A percentile compares a stretch with the other conserved stretches of the same genome.
Evolutionary conservation across 257 asterid species (phyloP).

Genomic region (Penstemon davidsonii): DNA sequence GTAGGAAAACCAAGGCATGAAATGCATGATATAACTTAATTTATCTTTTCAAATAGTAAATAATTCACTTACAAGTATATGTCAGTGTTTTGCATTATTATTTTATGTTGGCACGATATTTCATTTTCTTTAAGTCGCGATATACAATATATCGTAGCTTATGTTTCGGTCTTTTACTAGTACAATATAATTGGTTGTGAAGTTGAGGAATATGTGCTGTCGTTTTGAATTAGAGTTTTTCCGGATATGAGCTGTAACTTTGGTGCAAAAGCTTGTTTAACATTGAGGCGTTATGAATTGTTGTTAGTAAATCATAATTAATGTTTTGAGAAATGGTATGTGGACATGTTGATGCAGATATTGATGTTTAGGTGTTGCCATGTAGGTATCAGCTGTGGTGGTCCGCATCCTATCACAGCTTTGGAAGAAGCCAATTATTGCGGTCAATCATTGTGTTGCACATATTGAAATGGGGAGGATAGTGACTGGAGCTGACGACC

Average conservation of each 20-base stretch:
- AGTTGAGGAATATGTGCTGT: too few relatives aligned
- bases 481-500: conserved; percentile 92
- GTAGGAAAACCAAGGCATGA: too few relatives aligned
- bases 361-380: conserved; percentile 14
- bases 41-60: too few relatives aligned
- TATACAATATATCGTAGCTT: background rate
- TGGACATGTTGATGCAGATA: background rate
- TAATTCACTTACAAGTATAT: too few relatives aligned
- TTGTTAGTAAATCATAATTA: background rate
- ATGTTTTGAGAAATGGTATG: background rate
- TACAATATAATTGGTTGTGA: too few relatives aligned
- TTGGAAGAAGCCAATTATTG: conserved; percentile 92
- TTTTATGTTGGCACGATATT: too few relatives aligned
- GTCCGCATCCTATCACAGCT: conserved; percentile 82
- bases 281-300: background rate
- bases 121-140: background rate
- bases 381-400: conserved; percentile 83
- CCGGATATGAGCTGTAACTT: conserved; percentile 4
- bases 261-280: conserved; percentile 1
- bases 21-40: too few relatives aligned
- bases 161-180: background rate
- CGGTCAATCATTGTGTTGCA: conserved; percentile 92
- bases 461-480: conserved; percentile 95
- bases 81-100: too few relatives aligned
- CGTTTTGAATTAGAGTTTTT: background rate